Evolutionary conservation across 164 flowering plant genomes (phyloP).

Genomic region (Paratinospora sagittata): DNA sequence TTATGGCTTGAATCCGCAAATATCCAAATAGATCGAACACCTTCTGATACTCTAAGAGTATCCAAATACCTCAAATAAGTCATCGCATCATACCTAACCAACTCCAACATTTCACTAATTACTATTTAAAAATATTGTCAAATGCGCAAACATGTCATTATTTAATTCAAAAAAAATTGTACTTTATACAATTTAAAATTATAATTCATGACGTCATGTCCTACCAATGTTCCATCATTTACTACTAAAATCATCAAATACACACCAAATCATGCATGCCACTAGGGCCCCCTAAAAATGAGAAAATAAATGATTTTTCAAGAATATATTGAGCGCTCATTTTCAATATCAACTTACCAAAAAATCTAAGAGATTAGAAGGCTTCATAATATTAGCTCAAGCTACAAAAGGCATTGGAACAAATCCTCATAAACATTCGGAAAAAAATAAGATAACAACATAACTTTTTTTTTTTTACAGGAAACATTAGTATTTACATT

Average conservation of each 20-base stretch:
- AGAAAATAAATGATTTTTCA: neutral
- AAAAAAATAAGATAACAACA: no score
- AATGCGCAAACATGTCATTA: no score
- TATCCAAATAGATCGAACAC: conserved; percentile 92
- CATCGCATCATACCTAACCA: conserved; percentile 86
- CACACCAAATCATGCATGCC: neutral
- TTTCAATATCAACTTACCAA: no score
- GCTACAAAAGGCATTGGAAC: no score
- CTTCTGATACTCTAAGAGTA: conserved; percentile 90
- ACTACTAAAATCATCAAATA: neutral
- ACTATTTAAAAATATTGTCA: neutral
- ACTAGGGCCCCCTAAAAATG: neutral
- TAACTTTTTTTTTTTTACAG: no score
- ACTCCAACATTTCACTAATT: neutral
- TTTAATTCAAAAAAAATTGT: neutral
- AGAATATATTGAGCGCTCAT: no score
- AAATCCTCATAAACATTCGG: no score
- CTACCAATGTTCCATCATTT: neutral
- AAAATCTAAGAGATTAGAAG: no score
- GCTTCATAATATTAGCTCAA: no score
- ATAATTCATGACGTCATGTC: neutral
- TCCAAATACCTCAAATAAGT: conserved; percentile 93
- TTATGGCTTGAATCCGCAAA: conserved; percentile 94
- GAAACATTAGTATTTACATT: no score
- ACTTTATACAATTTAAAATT: neutral